phyloP scores from a whole-genome alignment of 2,329 filamentous ascomycete species.

The Pseudogymnoascus sp. region DNA sequence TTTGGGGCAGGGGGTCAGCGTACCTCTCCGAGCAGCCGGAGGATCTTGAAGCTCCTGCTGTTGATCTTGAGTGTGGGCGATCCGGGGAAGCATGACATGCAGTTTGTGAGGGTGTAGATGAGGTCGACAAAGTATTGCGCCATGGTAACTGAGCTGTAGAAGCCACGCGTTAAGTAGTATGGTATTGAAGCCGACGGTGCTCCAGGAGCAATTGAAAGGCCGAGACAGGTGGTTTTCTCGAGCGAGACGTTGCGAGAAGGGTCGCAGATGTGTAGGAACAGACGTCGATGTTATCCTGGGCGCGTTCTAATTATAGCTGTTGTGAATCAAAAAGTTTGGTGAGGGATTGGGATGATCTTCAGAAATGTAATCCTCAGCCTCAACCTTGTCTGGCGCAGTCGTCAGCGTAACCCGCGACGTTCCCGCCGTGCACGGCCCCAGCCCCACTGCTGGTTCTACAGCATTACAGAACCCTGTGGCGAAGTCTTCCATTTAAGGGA shows the following conservation, averaged over 20 bases:
- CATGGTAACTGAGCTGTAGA: conserved; percentile 41
- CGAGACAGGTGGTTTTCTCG: not conserved
- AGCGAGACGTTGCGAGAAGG: not conserved
- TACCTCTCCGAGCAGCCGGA: conserved; percentile 87
- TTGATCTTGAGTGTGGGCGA: conserved; percentile 95
- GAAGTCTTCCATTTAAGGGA: too few relatives aligned
- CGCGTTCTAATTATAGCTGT: not conserved
- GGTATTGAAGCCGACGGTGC: conserved; percentile 19
- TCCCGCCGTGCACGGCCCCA: not conserved
- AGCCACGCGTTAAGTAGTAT: conserved; percentile 1
- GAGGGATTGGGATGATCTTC: not conserved
- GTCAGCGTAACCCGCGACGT: not conserved
- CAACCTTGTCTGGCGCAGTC: not conserved
- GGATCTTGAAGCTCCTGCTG: conserved; percentile 87
- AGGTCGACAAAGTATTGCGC: conserved; percentile 81
- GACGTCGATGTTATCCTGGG: not conserved
- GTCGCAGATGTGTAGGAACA: not conserved
- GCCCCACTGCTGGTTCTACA: not conserved
- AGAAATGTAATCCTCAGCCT: conserved; percentile 1
- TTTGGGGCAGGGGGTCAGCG: conserved; percentile 19
- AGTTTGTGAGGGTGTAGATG: conserved; percentile 86
- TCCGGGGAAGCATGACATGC: conserved; percentile 92
- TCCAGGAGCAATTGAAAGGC: not conserved
- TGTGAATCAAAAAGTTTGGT: not conserved
- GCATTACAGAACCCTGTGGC: not conserved